Evolutionary conservation across 2,329 filamentous ascomycete species (phyloP).

Genomic region (Fusarium caatingaense): DNA sequence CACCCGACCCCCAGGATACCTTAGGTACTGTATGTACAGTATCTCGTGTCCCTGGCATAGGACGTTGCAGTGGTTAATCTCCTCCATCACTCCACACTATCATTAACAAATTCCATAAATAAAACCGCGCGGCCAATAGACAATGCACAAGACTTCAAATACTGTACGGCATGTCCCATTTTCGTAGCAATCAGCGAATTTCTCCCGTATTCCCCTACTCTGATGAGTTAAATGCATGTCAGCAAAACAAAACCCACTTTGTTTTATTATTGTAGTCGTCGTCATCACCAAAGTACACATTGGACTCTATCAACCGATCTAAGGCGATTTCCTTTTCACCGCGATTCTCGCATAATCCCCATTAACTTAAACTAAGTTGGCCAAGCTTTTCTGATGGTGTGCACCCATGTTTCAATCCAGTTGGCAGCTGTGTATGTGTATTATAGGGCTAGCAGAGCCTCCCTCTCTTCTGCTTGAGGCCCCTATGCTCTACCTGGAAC

Average conservation of each 20-base stretch:
- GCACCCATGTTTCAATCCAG: conserved; percentile 10
- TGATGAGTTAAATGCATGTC: conserved; percentile 14
- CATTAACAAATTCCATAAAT: conserved; percentile 36
- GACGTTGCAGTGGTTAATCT: conserved; percentile 34
- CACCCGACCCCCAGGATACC: not conserved
- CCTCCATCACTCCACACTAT: conserved; percentile 26
- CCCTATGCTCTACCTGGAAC: not conserved
- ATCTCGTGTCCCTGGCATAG: conserved; percentile 19
- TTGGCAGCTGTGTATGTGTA: not conserved
- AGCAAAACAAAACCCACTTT: conserved; percentile 10
- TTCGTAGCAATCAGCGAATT: conserved; percentile 1
- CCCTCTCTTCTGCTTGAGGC: conserved; percentile 13
- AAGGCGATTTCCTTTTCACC: not conserved
- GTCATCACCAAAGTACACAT: conserved; percentile 21
- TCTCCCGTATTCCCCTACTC: not conserved
- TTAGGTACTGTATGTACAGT: not conserved
- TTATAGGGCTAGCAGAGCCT: conserved; percentile 32
- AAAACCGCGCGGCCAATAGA: conserved; percentile 20
- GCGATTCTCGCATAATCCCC: not conserved
- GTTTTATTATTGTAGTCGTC: conserved; percentile 22
- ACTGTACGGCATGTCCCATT: conserved; percentile 10
- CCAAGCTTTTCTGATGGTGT: conserved; percentile 15
- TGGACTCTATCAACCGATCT: not conserved
- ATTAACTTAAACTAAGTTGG: not conserved
- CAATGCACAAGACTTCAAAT: not conserved